Evolutionary conservation across 2,329 filamentous ascomycete genomes (phyloP), one percentile per base, ranked within the genome.

Genomic region (Cladosporium oxysporum): DNA sequence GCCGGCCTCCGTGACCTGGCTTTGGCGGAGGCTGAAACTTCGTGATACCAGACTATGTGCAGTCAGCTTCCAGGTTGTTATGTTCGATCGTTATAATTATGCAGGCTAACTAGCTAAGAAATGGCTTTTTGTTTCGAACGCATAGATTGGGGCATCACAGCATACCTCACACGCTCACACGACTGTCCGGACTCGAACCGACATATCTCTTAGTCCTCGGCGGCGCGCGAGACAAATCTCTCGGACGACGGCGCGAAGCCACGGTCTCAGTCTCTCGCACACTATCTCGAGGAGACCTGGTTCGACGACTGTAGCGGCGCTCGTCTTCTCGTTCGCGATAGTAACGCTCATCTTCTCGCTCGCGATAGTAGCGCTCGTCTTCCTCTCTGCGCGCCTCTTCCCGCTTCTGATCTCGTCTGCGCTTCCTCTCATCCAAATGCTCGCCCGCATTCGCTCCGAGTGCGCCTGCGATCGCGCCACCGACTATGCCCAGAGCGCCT

Each of bases 171-270:
- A 50, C 62, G 41, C 65, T 49, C 57, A 21, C 23, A n/a, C 44
- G 50, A 47, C 49, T 21, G n/a, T 63, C 61, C 12, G 61, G 33
- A 64, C 55, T 50, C 49, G 28, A 55, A 58, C 35, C 50, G 50
- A 53, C 64, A 62, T 66, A 58, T 66, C 52, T 33, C 49, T 66
- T 61, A 11, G 58, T 29, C 49, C 37, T 44, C 6, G 49, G 29
- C 31, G 58, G 29, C 33, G 58, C 26, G 80, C 82, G 12, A 84
- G 76, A 0, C 82, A 83, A 66, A 84, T 85, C 0, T 81, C 78
- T 67, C 75, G 74, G 0, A 83, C 83, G 53, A 81, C 78, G 0
- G 81, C 83, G 52, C 84, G 77, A 1, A 57, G 26, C 26, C 14
- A 35, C 16, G 50, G 47, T 35, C 50, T 44, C 50, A 44, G 18